phyloP scores from a whole-genome alignment of 2,329 filamentous ascomycete genomes.

The Penicillium freii region DNA sequence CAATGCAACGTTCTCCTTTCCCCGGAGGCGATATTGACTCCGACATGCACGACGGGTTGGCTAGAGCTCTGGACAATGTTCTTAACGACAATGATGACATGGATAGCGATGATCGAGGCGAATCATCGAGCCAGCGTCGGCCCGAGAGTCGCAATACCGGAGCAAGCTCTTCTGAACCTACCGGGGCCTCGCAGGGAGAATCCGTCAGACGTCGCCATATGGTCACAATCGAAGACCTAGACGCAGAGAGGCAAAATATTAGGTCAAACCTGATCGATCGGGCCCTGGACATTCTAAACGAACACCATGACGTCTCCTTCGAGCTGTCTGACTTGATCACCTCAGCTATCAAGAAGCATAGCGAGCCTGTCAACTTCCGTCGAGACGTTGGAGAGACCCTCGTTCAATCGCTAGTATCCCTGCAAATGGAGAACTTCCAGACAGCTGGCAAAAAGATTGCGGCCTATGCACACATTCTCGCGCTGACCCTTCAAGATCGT shows the following conservation, averaged over 20 bases:
- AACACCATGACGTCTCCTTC: constrained; percentile 83
- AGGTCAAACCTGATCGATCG: constrained; percentile 79
- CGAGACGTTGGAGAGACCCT: constrained; percentile 79
- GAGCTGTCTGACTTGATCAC: constrained; percentile 85
- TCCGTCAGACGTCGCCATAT: constrained; percentile 32
- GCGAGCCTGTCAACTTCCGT: constrained; percentile 57
- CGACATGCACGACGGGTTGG: constrained; percentile 36
- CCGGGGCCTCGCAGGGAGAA: constrained; percentile 18
- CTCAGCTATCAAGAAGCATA: constrained; percentile 64
- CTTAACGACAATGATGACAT: constrained; percentile 34
- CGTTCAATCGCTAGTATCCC: constrained; percentile 74
- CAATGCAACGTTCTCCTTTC: constrained; percentile 21
- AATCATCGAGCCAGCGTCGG: constrained; percentile 23
- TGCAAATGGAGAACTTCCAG: constrained; percentile 58
- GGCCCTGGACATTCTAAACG: constrained; percentile 83
- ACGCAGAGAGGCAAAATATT: constrained; percentile 69
- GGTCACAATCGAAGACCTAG: constrained; percentile 71
- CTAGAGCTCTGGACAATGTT: constrained; percentile 46
- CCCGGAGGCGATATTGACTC: constrained; percentile 29
- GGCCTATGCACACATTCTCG: constrained; percentile 87
- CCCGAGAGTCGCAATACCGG: constrained; percentile 14
- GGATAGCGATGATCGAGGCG: constrained; percentile 25
- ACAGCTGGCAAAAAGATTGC: constrained; percentile 69
- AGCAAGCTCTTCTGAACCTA: constrained; percentile 21
- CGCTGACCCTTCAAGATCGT: constrained; percentile 78